Base-by-base conservation (phyloP, 257 asterid genomes). In the Osmanthus fragrans region DNA sequence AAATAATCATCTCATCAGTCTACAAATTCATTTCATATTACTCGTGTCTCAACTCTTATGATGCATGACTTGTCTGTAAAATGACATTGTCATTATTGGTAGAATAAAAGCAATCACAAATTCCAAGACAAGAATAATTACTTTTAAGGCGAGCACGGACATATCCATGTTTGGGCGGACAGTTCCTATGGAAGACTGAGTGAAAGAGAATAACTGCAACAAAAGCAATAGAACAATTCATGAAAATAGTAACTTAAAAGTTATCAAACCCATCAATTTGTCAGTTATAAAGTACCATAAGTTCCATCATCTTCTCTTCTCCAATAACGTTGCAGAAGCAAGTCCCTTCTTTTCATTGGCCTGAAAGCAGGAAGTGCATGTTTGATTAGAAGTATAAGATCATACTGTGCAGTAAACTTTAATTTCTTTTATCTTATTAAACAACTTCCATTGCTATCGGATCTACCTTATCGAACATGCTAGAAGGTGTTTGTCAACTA, bases 291-390 rank as follows among this genome's bases (percentile, higher is more conserved):
- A 73, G 60, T 90, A 95, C 99, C 99, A 56, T 92, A 95, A 68
- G 96, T 89, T 82, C 98, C 98, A 51, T 95, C 98, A 34, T 91
- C 97, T 87, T 95, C 99, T 85, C 94, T 90, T 84, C 99, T 95
- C 99, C 99, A 95, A 83, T 91, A 92, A 30, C 99, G 90, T 7
- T 94, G 90, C 29, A 95, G 81, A 79, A 95, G 82, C 70, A 95
- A 65, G 83, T 95, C 99, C 73, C 99, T 87, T 78, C 92, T 86
- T 80, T 91, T 95, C 92, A 85, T 85, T 74, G 93, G 88, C 99
- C 99, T 95, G 83, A 49, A 85, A 81, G 80, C 8, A 56, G 36
- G 42, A 80, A 47, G 65, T n/a, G 65, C 65, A n/a, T 18, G 63
- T 18, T 51, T 51, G 7, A 19, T 56, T 18, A 56, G 65, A 27